Evolutionary conservation across 2,329 filamentous ascomycete species (phyloP), one percentile per base, ranked within the genome.

Genomic region (Nothophaeocryptopus gaeumannii): DNA sequence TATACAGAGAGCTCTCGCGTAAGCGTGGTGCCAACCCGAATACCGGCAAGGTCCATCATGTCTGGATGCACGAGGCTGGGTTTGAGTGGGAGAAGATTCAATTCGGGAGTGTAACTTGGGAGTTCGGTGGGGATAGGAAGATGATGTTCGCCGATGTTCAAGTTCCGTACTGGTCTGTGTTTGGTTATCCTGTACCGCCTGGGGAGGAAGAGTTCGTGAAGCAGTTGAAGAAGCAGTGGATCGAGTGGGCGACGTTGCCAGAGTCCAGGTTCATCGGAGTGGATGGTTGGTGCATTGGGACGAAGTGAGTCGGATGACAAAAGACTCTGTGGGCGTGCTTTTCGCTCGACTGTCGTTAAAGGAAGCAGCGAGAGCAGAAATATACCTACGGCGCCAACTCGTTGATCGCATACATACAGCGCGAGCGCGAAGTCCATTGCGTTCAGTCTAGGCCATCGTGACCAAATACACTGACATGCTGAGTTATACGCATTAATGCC

Each of bases 31-130:
- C 48, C 1, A 42, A 55, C 15, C 55, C 56, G 5, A 35, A 55
- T n/a, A 52, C 51, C 2, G 59, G 60, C 9, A 44, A 47, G 15
- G 33, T 39, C 35, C 45, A 56, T 31, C 51, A 59, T 20, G 29
- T 41, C 1, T 62, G 57, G 61, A 55, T 56, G 20, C 48, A 51
- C 45, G 66, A 54, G 14, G 59, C 57, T 2, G 60, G 61, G 1
- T 54, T 61, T 31, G 37, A 39, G 3, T 47, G 54, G 36, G 50
- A 53, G 5, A 37, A 37, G 2, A 52, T 59, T 15, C 15, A 36
- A 16, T 40, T 29, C 9, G 50, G 50, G 1, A 37, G 41, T 34
- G 46, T 33, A 9, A 40, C 45, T 5, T 43, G 30, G 30, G 30
- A 43, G 8, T 42, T 42, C 11, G 13, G 26, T 14, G 31, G 31